Percentiles rank a stretch among this genome's conserved stretches.
Conservation (phyloP, 768 basidiomycete genomes). For the Psilocybe cubensis region DNA sequence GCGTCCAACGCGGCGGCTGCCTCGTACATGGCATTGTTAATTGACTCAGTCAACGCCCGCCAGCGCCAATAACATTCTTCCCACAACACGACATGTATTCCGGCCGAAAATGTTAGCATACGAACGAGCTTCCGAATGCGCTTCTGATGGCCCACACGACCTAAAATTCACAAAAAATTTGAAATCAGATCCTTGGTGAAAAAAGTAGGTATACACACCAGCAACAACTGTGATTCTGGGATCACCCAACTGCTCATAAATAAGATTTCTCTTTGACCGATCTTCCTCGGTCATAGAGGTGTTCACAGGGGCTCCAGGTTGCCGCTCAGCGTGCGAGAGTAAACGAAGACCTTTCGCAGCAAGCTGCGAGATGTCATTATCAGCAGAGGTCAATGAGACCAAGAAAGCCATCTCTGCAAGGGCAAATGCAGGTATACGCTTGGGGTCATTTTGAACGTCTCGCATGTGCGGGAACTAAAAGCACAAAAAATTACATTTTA, state of each 20-base stretch:
- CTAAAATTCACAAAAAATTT: slow-evolving; percentile 33
- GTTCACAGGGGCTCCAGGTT: slow-evolving; percentile 58
- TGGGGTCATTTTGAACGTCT: slow-evolving; percentile 51
- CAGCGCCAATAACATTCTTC: slow-evolving; percentile 82
- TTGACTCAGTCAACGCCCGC: slow-evolving; percentile 62
- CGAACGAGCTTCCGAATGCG: slow-evolving; percentile 75
- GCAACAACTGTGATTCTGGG: slow-evolving; percentile 69
- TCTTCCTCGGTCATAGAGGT: slow-evolving; percentile 60
- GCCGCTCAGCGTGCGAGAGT: slow-evolving; percentile 68
- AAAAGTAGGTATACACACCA: slow-evolving; percentile 46
- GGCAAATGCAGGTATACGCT: slow-evolving; percentile 65
- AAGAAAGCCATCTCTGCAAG: slow-evolving; percentile 76
- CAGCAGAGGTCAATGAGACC: slow-evolving; percentile 70
- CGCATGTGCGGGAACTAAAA: slow-evolving; percentile 46
- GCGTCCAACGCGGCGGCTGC: slow-evolving; percentile 27
- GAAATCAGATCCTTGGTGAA: background rate
- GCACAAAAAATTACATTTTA: background rate
- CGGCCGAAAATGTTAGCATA: slow-evolving; percentile 61
- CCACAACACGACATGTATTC: slow-evolving; percentile 81
- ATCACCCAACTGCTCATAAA: slow-evolving; percentile 82
- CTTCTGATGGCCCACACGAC: slow-evolving; percentile 81
- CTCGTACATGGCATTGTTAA: slow-evolving; percentile 45
- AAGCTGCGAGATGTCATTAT: slow-evolving; percentile 64
- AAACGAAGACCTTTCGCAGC: slow-evolving; percentile 73
- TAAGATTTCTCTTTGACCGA: slow-evolving; percentile 66